These are phyloP conservation scores for Penicillium riverlandense DNA, from an alignment of 495 filamentous ascomycete genomes.

Conservation along the genomic window DNA sequence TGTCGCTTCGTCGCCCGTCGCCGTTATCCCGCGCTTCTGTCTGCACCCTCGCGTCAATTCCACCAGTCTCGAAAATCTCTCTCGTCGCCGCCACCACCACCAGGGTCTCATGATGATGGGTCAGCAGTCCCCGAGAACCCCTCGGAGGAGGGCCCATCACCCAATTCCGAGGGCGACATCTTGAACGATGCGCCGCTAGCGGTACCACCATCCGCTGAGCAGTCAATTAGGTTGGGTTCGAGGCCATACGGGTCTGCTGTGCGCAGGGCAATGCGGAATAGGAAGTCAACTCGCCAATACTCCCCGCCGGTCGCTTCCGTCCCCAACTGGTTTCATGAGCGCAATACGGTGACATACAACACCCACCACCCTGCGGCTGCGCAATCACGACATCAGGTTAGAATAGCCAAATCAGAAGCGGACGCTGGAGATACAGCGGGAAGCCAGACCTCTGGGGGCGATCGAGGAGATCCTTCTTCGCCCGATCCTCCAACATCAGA, in stretches of 20 bases:
- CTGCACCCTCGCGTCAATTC: constrained; percentile 25
- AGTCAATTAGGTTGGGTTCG: constrained; percentile 13
- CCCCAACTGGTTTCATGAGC: constrained; percentile 33
- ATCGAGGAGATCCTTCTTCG: constrained; percentile 13
- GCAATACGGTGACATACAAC: constrained; percentile 23
- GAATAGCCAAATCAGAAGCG: constrained; percentile 14
- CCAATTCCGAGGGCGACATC: constrained; percentile 13
- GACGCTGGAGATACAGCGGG: constrained; percentile 6
- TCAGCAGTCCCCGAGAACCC: constrained; percentile 12
- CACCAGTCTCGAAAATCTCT: constrained; percentile 29
- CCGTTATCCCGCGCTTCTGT: constrained; percentile 26
- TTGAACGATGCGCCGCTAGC: constrained; percentile 5
- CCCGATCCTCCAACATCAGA: constrained; percentile 7
- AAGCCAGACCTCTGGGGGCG: constrained; percentile 12
- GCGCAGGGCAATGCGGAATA: constrained; percentile 33
- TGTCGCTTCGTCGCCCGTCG: constrained; percentile 39
- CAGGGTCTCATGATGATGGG: constrained; percentile 20
- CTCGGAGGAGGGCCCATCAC: constrained; percentile 15
- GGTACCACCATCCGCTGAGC: constrained; percentile 7
- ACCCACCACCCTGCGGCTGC: neutral
- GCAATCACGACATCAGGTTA: constrained; percentile 18
- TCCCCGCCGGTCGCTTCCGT: constrained; percentile 14
- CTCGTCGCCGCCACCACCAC: constrained; percentile 23
- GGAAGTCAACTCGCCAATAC: constrained; percentile 15
- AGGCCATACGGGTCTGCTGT: constrained; percentile 34